These are phyloP conservation scores for Cucurbitaria berberidis DNA, from an alignment of 2,329 filamentous ascomycete genomes.

Conservation along the genomic window DNA sequence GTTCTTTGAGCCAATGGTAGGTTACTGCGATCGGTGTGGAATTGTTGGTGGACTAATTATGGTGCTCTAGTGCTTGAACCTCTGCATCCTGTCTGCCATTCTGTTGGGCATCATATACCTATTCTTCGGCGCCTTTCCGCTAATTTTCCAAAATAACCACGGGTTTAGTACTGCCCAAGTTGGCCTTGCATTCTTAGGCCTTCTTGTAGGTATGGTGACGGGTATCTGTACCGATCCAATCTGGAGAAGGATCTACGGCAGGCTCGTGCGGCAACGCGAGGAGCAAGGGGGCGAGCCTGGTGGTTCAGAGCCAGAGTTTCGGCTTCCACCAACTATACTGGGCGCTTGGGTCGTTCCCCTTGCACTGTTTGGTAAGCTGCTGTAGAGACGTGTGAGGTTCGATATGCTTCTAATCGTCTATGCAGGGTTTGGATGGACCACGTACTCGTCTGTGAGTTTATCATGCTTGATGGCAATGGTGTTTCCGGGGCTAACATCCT, in stretches of 20 bases:
- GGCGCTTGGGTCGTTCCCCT: conserved; percentile 80
- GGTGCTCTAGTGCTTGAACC: conserved; percentile 63
- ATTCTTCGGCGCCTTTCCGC: conserved; percentile 86
- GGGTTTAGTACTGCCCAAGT: conserved; percentile 79
- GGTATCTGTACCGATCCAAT: conserved; percentile 69
- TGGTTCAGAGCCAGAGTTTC: conserved; percentile 82
- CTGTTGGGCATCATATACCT: conserved; percentile 88
- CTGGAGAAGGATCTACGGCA: conserved; percentile 66
- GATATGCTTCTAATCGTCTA: conserved; percentile 37
- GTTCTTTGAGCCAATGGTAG: conserved; percentile 77
- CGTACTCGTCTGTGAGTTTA: conserved; percentile 74
- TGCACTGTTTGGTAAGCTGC: conserved; percentile 74
- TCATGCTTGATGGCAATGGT: conserved; percentile 60
- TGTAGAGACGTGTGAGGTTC: conserved; percentile 29
- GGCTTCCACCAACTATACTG: conserved; percentile 69
- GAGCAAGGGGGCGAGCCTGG: conserved; percentile 59
- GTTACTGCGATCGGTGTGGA: conserved; percentile 10
- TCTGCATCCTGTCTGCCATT: conserved; percentile 83
- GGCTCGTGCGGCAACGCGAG: conserved; percentile 63
- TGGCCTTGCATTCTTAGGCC: conserved; percentile 75
- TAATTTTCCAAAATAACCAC: conserved; percentile 77
- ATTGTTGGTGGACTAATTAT: conserved; percentile 37
- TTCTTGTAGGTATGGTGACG: conserved; percentile 68
- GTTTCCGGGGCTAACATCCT: conserved; percentile 37
- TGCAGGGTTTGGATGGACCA: conserved; percentile 79